Conservation (phyloP, 2,329 filamentous ascomycete genomes). For the Cladosporium velox region DNA sequence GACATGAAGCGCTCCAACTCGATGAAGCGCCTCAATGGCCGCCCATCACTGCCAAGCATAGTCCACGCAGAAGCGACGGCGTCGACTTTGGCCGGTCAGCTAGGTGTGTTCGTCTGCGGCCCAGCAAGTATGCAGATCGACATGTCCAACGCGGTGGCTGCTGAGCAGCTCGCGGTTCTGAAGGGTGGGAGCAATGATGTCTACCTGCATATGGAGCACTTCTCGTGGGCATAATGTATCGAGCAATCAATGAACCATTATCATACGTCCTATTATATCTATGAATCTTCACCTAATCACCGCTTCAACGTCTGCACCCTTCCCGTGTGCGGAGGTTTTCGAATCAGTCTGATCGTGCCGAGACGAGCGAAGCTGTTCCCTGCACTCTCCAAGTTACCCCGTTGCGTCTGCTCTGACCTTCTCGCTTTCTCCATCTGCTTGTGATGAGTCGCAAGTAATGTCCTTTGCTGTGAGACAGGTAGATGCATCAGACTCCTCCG, state of each 20-base stretch:
- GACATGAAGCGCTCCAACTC: conserved; percentile 6
- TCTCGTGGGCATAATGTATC: conserved; percentile 43
- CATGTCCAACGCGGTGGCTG: conserved; percentile 50
- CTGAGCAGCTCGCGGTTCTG: conserved; percentile 43
- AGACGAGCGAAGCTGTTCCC: conserved; percentile 12
- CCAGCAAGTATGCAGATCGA: conserved; percentile 51
- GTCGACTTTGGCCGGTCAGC: not conserved
- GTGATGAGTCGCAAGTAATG: conserved; percentile 18
- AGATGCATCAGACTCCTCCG: conserved; percentile 17
- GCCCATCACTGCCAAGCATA: conserved; percentile 39
- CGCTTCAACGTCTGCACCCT: conserved; percentile 17
- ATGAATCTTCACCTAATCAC: not conserved
- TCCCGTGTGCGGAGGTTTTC: conserved; percentile 20
- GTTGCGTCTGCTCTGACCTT: conserved; percentile 12
- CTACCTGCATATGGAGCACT: conserved; percentile 51
- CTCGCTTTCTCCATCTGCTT: conserved; percentile 17
- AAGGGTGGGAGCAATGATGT: conserved; percentile 40
- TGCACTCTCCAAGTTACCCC: conserved; percentile 20
- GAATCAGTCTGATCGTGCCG: conserved; percentile 14
- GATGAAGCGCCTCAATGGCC: conserved; percentile 26
- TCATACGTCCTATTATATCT: not conserved
- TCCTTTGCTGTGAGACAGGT: conserved; percentile 18
- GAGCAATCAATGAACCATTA: not conserved
- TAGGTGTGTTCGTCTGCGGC: conserved; percentile 47
- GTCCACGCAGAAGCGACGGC: conserved; percentile 23